Conservation (phyloP, 202 grass and related monocot species). For the Bolboschoenoplectus hybrid region DNA sequence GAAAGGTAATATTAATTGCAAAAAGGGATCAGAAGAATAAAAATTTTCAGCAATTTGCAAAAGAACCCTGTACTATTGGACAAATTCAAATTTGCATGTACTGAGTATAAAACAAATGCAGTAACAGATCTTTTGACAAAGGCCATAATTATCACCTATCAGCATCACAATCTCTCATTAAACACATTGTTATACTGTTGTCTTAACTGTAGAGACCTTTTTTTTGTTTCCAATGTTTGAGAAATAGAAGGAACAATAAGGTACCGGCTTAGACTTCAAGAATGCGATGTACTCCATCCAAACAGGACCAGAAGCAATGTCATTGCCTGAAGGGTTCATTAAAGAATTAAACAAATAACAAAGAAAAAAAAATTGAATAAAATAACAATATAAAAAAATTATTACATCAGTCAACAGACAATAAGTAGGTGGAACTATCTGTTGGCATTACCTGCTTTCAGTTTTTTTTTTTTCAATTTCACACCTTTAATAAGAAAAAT, state of each 20-base stretch:
- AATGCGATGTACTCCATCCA: conserved; percentile 98
- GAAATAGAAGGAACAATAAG: conserved; percentile 41
- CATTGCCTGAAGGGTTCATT: conserved; percentile 58
- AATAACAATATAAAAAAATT: neutral
- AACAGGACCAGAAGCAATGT: conserved; percentile 86
- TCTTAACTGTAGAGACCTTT: neutral
- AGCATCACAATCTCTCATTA: neutral
- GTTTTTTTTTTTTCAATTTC: neutral
- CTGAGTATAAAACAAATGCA: conserved; percentile 66
- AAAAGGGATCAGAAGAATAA: neutral
- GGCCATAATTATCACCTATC: neutral
- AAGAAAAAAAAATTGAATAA: neutral
- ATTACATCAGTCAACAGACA: conserved; percentile 8
- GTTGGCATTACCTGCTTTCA: neutral
- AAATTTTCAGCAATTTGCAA: conserved; percentile 34
- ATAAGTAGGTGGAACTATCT: neutral
- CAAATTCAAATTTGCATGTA: conserved; percentile 86
- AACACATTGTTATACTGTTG: neutral
- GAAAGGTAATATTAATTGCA: conserved; percentile 12
- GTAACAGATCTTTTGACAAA: conserved; percentile 50
- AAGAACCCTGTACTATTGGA: conserved; percentile 71
- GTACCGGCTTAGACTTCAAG: conserved; percentile 90
- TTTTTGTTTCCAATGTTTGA: neutral
- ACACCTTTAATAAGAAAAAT: neutral
- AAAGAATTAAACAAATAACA: conserved; percentile 11